These are phyloP conservation scores for Anisodus acutangulus DNA, from an alignment of 257 asterid genomes.

Conservation along the genomic window DNA sequence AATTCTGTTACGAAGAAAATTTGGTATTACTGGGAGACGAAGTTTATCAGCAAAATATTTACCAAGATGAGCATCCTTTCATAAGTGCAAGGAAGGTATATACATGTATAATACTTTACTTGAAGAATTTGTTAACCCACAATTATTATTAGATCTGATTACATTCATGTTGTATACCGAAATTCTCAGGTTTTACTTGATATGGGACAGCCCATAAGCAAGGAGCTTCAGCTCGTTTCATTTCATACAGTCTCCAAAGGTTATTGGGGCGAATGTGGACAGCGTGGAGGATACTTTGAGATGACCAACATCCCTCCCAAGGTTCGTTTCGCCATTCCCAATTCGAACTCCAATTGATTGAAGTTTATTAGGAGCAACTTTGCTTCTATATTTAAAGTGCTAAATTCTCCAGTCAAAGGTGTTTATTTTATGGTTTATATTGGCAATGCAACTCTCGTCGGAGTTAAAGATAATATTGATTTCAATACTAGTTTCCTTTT, in stretches of 20 bases:
- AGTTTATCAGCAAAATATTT: conserved; percentile 95
- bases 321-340: conserved; percentile 43
- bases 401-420: too few species aligned
- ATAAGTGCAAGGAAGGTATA: conserved; percentile 85
- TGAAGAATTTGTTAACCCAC: neutral
- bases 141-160: neutral
- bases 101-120: neutral
- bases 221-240: conserved; percentile 81
- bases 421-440: too few species aligned
- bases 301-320: conserved; percentile 87
- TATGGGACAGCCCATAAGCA: conserved; percentile 85
- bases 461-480: neutral
- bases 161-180: neutral
- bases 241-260: conserved; percentile 98
- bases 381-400: neutral
- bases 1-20: conserved; percentile 79
- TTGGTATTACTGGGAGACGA: conserved; percentile 91
- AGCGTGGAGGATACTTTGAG: conserved; percentile 98
- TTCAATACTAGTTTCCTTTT: too few species aligned
- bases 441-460: neutral
- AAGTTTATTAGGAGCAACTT: neutral
- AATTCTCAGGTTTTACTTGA: conserved; percentile 65
- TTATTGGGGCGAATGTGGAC: conserved; percentile 97
- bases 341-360: neutral
- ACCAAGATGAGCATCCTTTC: conserved; percentile 98